Evolutionary conservation across 768 basidiomycete genomes (phyloP).

Genomic region (Termitomyces sp.): DNA sequence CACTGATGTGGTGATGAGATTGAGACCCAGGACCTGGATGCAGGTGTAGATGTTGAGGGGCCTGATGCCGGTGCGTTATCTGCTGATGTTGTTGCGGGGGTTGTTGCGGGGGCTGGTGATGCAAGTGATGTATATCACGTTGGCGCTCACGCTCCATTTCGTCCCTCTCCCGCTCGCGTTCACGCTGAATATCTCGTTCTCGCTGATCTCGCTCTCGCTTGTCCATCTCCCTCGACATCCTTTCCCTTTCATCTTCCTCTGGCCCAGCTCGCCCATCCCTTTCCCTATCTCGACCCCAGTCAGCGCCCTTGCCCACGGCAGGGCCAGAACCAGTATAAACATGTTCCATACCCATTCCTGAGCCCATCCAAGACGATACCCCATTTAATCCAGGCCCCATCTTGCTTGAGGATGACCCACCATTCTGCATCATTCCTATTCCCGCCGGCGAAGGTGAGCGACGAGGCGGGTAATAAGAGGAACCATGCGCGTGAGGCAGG

Average conservation of each 20-base stretch:
- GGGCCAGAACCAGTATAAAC: slow-evolving; percentile 14
- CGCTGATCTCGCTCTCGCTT: slow-evolving; percentile 11
- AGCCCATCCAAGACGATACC: slow-evolving; percentile 24
- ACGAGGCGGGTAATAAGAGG: slow-evolving; percentile 14
- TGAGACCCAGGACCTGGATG: slow-evolving; percentile 21
- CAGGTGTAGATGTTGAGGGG: slow-evolving; percentile 23
- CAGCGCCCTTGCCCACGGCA: slow-evolving; percentile 12
- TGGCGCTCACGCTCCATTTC: slow-evolving; percentile 20
- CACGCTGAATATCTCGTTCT: slow-evolving; percentile 21
- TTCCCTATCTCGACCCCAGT: slow-evolving; percentile 14
- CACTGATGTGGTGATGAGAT: slow-evolving; percentile 27
- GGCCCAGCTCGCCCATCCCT: slow-evolving; percentile 10
- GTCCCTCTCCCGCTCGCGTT: slow-evolving; percentile 17
- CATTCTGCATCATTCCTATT: slow-evolving; percentile 14
- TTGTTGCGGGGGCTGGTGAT: slow-evolving; percentile 27
- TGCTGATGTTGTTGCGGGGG: slow-evolving; percentile 18
- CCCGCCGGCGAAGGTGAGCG: slow-evolving; percentile 31
- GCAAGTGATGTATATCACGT: slow-evolving; percentile 25
- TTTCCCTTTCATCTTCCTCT: slow-evolving; percentile 18
- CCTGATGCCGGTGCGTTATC: slow-evolving; percentile 29
- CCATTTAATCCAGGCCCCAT: slow-evolving; percentile 19
- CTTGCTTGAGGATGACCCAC: slow-evolving; percentile 22
- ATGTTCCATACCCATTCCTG: slow-evolving; percentile 23
- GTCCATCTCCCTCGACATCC: slow-evolving; percentile 28
- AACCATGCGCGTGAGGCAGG: slow-evolving; percentile 6